Evolutionary conservation across 495 filamentous ascomycete genomes (phyloP).

Genomic region (Cryomyces minteri): DNA sequence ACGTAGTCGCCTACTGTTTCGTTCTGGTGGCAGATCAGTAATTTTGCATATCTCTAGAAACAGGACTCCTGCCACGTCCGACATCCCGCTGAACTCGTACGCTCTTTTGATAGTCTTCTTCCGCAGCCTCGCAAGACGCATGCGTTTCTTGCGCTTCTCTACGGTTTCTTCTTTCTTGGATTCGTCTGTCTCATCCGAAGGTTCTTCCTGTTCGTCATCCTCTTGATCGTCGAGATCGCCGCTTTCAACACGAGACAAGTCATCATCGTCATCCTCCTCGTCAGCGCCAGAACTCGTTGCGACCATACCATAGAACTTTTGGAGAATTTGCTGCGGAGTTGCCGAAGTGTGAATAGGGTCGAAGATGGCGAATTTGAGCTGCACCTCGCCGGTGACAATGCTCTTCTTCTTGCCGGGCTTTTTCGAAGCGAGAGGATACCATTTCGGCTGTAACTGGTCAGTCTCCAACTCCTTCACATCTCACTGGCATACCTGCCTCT

Average conservation of each 20-base stretch:
- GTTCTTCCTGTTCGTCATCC: conserved; percentile 46
- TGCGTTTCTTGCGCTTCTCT: conserved; percentile 49
- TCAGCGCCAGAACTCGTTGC: conserved; percentile 22
- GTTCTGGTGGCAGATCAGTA: conserved; percentile 87
- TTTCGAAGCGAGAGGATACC: conserved; percentile 59
- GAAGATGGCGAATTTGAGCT: conserved; percentile 65
- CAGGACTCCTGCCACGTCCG: conserved; percentile 78
- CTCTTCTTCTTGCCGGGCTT: conserved; percentile 41
- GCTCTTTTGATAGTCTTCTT: conserved; percentile 54
- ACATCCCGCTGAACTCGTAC: conserved; percentile 72
- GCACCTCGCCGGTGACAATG: conserved; percentile 74
- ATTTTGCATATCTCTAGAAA: conserved; percentile 87
- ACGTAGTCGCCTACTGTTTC: conserved; percentile 41
- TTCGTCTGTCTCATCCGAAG: too few species aligned
- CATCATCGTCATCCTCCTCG: conserved; percentile 42
- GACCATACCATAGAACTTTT: conserved; percentile 49
- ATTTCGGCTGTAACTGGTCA: conserved; percentile 39
- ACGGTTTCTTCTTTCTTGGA: conserved; percentile 46
- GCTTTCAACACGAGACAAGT: conserved; percentile 17
- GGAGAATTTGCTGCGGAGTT: conserved; percentile 47
- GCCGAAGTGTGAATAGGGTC: conserved; percentile 55
- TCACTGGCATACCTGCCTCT: conserved; percentile 31
- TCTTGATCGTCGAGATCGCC: conserved; percentile 30
- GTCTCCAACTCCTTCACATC: not conserved
- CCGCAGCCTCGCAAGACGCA: conserved; percentile 53